A percentile compares a stretch with the other conserved stretches of the same genome.
These are phyloP conservation scores for Xylaria curta DNA, from an alignment of 495 filamentous ascomycete genomes.

Conservation along the genomic window DNA sequence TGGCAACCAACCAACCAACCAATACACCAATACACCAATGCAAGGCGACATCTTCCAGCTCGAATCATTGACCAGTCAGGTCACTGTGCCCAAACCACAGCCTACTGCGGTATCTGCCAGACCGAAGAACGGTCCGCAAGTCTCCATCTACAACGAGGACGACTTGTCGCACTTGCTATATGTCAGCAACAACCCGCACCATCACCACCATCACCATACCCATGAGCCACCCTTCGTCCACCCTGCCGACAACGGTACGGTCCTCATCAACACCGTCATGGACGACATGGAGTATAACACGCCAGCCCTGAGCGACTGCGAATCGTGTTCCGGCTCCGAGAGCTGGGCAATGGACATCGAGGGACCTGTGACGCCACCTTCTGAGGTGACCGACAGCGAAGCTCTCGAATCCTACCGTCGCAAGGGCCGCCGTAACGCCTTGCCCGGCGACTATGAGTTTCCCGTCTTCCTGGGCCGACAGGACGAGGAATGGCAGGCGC, in stretches of 20 bases:
- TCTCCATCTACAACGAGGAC: slow-evolving; percentile 54
- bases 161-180: slow-evolving; percentile 47
- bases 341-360: slow-evolving; percentile 29
- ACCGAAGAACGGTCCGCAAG: slow-evolving; percentile 27
- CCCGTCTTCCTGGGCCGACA: slow-evolving; percentile 43
- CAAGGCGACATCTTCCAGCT: slow-evolving; percentile 43
- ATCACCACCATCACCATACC: slow-evolving; percentile 34
- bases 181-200: slow-evolving; percentile 31
- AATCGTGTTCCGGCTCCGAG: slow-evolving; percentile 30
- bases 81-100: slow-evolving; percentile 22
- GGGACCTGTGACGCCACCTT: slow-evolving; percentile 30
- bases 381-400: background rate
- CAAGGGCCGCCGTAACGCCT: slow-evolving; percentile 28
- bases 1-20: slow-evolving; percentile 1
- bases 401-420: slow-evolving; percentile 21
- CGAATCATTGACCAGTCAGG: slow-evolving; percentile 32
- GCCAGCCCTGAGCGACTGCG: slow-evolving; percentile 41
- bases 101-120: slow-evolving; percentile 21
- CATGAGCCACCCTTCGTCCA: slow-evolving; percentile 18
- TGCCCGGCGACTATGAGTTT: slow-evolving; percentile 33
- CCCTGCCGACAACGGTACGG: slow-evolving; percentile 29
- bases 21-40: no score
- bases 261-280: slow-evolving; percentile 36
- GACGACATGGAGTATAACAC: slow-evolving; percentile 35
- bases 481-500: slow-evolving; percentile 28